Base-by-base conservation (phyloP, 1,139 yeast species). In the Protomyces lactucae-debilis region DNA sequence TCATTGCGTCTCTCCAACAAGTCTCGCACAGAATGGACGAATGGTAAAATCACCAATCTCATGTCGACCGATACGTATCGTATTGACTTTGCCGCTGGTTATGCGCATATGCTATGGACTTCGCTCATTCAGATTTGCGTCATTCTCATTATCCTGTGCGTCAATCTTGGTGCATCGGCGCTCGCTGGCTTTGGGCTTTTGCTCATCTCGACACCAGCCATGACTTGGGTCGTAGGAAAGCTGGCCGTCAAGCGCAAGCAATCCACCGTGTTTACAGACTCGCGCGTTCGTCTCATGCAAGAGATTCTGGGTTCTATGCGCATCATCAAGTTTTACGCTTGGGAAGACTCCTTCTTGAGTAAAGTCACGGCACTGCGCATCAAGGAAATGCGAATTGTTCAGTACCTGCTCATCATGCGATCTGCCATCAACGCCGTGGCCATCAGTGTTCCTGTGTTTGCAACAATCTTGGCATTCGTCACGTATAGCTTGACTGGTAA, bases 21-120 rank as follows among this genome's bases (percentile, higher is more conserved):
- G 65, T 82, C 93, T 1, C 80, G 82, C 64, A 82, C 83, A 70
- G 77, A 79, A 66, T 88, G 76, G 72, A 83, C 95, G 0, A 78
- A 83, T 28, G 88, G 95, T 66, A 83, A 82, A 68, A 80, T 90
- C 65, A 88, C 95, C 1, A 85, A 88, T 14, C 75, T 88, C 72
- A 81, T 89, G 75, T 86, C 93, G 14, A 85, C 95, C 1, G 96
- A 89, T 73, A 79, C 90, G 65, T 83, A 92, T 35, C 82, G 96
- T 71, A 81, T 90, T 51, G 96, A 89, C 72, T 82, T 88, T 72
- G 93, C 95, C 3, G 73, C 85, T 40, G 83, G 85, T 8, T 87
- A 86, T 75, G 86, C 85, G 70, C 89, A 91, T 2, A 83, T 85
- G 71, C 75, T 85, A 12, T 74, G 86, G 66, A 80, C 85, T 21